These are phyloP conservation scores for Hyaloscypha bicolor DNA, from an alignment of 495 filamentous ascomycete species.

Conservation along the genomic window DNA sequence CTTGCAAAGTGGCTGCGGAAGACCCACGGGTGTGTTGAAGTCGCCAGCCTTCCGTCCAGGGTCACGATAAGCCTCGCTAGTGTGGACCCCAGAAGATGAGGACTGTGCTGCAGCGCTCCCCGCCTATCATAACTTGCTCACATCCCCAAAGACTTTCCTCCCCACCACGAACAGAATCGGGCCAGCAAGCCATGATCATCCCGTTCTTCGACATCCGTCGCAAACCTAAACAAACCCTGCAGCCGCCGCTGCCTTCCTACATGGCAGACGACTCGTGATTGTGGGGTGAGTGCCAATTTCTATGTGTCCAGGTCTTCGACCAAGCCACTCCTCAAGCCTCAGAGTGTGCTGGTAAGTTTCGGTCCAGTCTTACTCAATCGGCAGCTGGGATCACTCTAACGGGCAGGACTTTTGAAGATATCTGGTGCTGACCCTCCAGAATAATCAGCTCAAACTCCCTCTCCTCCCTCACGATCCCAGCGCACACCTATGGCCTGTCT, in stretches of 20 bases:
- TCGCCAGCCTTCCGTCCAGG: neutral
- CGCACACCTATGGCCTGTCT: constrained; percentile 7
- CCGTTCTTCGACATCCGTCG: neutral
- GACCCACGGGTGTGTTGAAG: neutral
- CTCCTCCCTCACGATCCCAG: constrained; percentile 4
- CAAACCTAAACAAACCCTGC: neutral
- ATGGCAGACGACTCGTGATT: neutral
- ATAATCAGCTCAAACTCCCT: constrained; percentile 26
- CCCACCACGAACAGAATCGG: neutral
- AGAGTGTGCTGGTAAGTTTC: neutral
- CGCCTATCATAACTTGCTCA: constrained; percentile 29
- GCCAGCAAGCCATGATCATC: constrained; percentile 13
- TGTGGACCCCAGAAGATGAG: neutral
- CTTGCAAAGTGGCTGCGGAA: neutral
- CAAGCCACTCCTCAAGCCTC: neutral
- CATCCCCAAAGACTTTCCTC: neutral
- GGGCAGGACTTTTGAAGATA: neutral
- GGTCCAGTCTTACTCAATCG: neutral
- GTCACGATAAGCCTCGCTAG: neutral
- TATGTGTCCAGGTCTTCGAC: neutral
- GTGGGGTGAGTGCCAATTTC: neutral
- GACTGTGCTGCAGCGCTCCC: neutral
- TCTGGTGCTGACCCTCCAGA: constrained; percentile 9
- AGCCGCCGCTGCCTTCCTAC: neutral
- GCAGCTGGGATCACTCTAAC: constrained; percentile 3